Base-by-base conservation (phyloP, 257 asterid genomes). In the Forsythia viridissima region DNA sequence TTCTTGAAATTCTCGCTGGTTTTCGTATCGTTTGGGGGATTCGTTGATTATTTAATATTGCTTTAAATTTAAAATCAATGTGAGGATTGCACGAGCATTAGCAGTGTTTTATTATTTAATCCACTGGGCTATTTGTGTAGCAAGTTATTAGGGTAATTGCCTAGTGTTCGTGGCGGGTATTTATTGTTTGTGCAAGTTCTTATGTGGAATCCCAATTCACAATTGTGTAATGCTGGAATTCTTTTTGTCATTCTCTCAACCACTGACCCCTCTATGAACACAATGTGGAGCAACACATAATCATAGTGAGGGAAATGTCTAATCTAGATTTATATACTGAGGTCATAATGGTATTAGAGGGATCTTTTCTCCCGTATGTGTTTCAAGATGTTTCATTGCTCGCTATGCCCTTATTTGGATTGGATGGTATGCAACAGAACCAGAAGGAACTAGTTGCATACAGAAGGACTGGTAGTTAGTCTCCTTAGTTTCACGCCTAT, bases 1-100 rank as follows among this genome's bases (percentile, higher is more conserved):
- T 63, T 3, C 30, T 41, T 76, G 57, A 24, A 52, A 73, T 76
- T 79, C 68, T 44, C 30, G 48, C 51, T 66, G 38, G 40, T 63
- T 2, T 46, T 51, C 52, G 16, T 20, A 43, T 15, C 21, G 7
- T 16, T 46, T 51, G 7, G 16, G 34, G 6, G 16, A 11, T 41
- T 43, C 46, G 8, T 12, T 15, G 76, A 76, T 52, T 9, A 4
- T 13, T 39, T 52, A 40, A 51, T 42, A 8, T 71, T 12, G 34
- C 34, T 43, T 55, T 59, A 30, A 4, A 20, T 57, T 51, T 18
- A 39, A 52, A 20, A 34, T 59, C 70, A 63, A 24, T 5, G 39
- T 16, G 37, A 18, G 65, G 24, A 21, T 55, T 55, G 21, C 16
- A 21, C 1, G 24, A 63, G 70, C 7, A 61, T 61, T 8, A 9